Evolutionary conservation across 1,284 basidiomycete species (phyloP).

Genomic region (Cryptococcus deneoformans): DNA sequence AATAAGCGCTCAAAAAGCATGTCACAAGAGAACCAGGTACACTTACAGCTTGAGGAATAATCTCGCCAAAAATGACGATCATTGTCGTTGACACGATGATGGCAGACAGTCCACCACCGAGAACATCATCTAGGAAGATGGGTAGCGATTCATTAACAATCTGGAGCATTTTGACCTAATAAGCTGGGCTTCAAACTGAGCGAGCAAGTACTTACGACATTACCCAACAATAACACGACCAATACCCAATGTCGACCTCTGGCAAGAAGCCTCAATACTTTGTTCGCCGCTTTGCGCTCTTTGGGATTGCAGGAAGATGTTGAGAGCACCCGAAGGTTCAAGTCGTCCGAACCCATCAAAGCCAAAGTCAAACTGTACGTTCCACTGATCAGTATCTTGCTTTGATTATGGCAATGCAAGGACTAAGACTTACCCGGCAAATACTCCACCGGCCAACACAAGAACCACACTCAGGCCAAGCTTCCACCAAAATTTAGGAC

Average conservation of each 20-base stretch:
- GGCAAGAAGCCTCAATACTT: constrained; percentile 71
- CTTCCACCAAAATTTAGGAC: constrained; percentile 60
- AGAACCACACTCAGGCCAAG: constrained; percentile 62
- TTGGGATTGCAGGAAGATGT: constrained; percentile 69
- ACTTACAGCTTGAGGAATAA: constrained; percentile 68
- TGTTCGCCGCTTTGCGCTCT: constrained; percentile 68
- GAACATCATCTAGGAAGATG: constrained; percentile 80
- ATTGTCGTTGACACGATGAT: constrained; percentile 80
- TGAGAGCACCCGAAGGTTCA: constrained; percentile 82
- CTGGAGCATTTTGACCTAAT: constrained; percentile 33
- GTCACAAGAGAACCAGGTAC: not conserved
- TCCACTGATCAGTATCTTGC: not conserved
- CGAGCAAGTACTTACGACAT: constrained; percentile 62
- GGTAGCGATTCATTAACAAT: constrained; percentile 89
- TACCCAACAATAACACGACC: constrained; percentile 77
- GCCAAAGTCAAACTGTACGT: constrained; percentile 68
- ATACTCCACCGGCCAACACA: constrained; percentile 76
- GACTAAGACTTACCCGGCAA: constrained; percentile 69
- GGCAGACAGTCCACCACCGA: constrained; percentile 78
- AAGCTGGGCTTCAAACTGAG: not conserved
- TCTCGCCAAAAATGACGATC: constrained; percentile 70
- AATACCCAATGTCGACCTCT: constrained; percentile 93
- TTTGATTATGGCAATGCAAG: not conserved
- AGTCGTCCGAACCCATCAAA: constrained; percentile 90
- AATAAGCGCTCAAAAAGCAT: not conserved